A percentile compares a stretch with the other conserved stretches of the same genome.
Evolutionary conservation across 1,139 yeast genomes (phyloP).

Genomic region (Lodderomyces elongisporus): DNA sequence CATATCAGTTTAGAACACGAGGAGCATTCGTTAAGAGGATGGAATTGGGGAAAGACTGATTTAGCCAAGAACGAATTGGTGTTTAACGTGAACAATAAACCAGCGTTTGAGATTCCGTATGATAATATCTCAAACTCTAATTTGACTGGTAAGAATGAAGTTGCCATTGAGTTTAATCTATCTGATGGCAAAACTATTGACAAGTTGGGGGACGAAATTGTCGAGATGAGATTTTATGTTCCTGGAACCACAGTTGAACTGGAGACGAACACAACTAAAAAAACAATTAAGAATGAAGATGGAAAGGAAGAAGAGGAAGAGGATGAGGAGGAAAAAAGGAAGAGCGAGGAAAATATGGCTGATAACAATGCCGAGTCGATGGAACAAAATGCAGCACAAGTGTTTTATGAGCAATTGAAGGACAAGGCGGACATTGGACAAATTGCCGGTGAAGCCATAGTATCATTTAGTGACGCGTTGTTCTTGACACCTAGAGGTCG

Average conservation of each 20-base stretch:
- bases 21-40: constrained; percentile 93
- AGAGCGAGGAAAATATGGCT: no score
- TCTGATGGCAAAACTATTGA: constrained; percentile 44
- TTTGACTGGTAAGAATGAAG: constrained; percentile 88
- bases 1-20: constrained; percentile 66
- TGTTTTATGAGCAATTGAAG: constrained; percentile 84
- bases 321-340: no score
- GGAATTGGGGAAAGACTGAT: constrained; percentile 98
- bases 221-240: constrained; percentile 86
- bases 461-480: constrained; percentile 83
- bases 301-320: constrained; percentile 33
- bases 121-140: constrained; percentile 78
- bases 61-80: constrained; percentile 88
- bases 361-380: constrained; percentile 44
- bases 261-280: constrained; percentile 36
- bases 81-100: constrained; percentile 82
- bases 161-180: constrained; percentile 78
- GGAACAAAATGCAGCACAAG: constrained; percentile 74
- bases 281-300: constrained; percentile 32
- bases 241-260: constrained; percentile 70
- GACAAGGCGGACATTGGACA: constrained; percentile 96
- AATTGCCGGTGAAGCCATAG: constrained; percentile 95
- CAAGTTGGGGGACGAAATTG: constrained; percentile 89
- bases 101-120: constrained; percentile 89
- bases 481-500: constrained; percentile 98